These are phyloP conservation scores for Ceraceosorus guamensis DNA, from an alignment of 1,284 basidiomycete genomes.

Conservation along the genomic window DNA sequence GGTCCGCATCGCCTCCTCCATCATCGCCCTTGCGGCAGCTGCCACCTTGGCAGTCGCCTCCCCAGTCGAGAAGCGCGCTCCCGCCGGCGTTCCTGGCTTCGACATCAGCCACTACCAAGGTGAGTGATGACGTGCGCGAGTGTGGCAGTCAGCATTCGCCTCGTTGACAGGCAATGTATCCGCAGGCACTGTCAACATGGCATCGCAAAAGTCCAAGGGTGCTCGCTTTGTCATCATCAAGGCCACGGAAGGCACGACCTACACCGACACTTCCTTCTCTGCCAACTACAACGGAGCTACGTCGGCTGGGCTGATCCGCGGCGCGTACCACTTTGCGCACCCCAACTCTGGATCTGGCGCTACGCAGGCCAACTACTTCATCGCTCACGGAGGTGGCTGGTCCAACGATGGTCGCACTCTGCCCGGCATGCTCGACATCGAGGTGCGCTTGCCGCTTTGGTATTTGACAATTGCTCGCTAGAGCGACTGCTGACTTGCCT, in stretches of 20 bases:
- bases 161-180: too few relatives aligned
- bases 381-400: slow-evolving; percentile 56
- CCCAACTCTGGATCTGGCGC: slow-evolving; percentile 53
- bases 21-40: too few relatives aligned
- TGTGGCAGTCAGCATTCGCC: too few relatives aligned
- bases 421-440: slow-evolving; percentile 37
- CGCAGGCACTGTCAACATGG: slow-evolving; percentile 54
- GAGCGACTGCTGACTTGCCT: too few relatives aligned
- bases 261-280: slow-evolving; percentile 50
- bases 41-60: too few relatives aligned
- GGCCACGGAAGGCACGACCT: slow-evolving; percentile 62
- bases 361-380: slow-evolving; percentile 59
- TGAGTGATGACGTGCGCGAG: too few relatives aligned
- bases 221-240: slow-evolving; percentile 63
- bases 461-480: too few relatives aligned
- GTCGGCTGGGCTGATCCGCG: slow-evolving; percentile 57
- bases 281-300: slow-evolving; percentile 57
- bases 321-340: slow-evolving; percentile 60
- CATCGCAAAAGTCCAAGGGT: slow-evolving; percentile 56
- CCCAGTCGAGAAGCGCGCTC: slow-evolving; percentile 18
- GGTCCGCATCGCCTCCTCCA: too few relatives aligned
- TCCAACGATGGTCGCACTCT: slow-evolving; percentile 22
- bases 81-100: slow-evolving; percentile 18
- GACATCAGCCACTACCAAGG: slow-evolving; percentile 59
- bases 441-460: not conserved